A percentile compares a stretch with the other conserved stretches of the same genome.
Conservation (phyloP, 441 rosid species). For the Kokia cookei region DNA sequence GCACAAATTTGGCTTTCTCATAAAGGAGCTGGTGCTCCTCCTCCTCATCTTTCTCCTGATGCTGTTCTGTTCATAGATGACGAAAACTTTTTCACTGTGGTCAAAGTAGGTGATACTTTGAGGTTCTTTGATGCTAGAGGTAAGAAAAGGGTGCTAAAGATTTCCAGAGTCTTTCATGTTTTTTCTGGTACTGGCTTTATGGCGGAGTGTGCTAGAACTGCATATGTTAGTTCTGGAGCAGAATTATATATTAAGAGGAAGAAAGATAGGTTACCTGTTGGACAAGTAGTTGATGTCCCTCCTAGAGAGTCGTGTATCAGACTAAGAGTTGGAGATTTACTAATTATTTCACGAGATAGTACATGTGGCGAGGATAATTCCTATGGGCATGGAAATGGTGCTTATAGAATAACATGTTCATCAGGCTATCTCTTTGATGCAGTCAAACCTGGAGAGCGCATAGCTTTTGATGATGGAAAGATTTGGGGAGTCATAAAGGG, state of each 20-base stretch:
- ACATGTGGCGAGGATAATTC: constrained; percentile 20
- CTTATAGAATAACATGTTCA: constrained; percentile 46
- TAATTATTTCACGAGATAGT: constrained; percentile 40
- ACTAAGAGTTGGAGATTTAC: constrained; percentile 58
- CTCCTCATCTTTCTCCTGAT: constrained; percentile 49
- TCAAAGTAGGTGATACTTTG: constrained; percentile 45
- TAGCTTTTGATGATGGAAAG: constrained; percentile 73
- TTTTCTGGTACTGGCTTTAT: constrained; percentile 48
- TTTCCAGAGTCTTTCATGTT: constrained; percentile 39
- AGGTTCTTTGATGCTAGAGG: constrained; percentile 54
- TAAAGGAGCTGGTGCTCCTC: constrained; percentile 41
- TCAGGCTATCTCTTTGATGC: constrained; percentile 65
- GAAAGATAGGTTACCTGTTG: constrained; percentile 34
- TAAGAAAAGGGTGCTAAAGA: constrained; percentile 42
- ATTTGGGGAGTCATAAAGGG: constrained; percentile 62
- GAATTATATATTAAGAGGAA: constrained; percentile 35
- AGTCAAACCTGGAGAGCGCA: constrained; percentile 56
- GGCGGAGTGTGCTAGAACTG: constrained; percentile 48
- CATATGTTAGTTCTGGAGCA: constrained; percentile 58
- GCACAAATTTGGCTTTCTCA: constrained; percentile 59
- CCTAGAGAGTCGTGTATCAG: constrained; percentile 42
- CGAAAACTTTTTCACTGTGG: constrained; percentile 32
- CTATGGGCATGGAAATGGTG: constrained; percentile 22
- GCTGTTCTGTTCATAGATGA: constrained; percentile 39
- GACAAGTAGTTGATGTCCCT: constrained; percentile 53